Evolutionary conservation across 2,329 filamentous ascomycete species (phyloP).

Genomic region (Colletotrichum siamense): DNA sequence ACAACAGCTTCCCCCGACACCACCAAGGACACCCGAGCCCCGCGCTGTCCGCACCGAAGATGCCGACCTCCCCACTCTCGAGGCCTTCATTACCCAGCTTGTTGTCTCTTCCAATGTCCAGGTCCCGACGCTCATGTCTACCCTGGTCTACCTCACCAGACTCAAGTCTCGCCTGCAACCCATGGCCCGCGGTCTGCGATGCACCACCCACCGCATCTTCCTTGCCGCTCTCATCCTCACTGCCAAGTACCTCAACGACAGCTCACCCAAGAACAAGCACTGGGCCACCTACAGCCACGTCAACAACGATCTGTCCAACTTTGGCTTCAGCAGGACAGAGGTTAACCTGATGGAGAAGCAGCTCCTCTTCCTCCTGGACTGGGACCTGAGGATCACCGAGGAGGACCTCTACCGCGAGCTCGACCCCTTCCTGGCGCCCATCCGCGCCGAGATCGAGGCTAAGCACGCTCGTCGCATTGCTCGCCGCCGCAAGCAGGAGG

Average conservation of each 20-base stretch:
- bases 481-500: slow-evolving; percentile 52
- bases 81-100: slow-evolving; percentile 90
- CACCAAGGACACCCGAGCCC: slow-evolving; percentile 54
- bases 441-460: slow-evolving; percentile 66
- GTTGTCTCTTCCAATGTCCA: slow-evolving; percentile 95
- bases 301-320: slow-evolving; percentile 67
- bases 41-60: slow-evolving; percentile 51
- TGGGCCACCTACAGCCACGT: slow-evolving; percentile 94
- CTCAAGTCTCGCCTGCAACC: slow-evolving; percentile 86
- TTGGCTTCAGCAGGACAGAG: slow-evolving; percentile 92
- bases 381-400: slow-evolving; percentile 86
- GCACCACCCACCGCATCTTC: slow-evolving; percentile 98
- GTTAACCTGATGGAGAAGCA: slow-evolving; percentile 99
- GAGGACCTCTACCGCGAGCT: slow-evolving; percentile 88
- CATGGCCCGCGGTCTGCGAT: slow-evolving; percentile 94
- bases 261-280: slow-evolving; percentile 99
- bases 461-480: slow-evolving; percentile 56
- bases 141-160: slow-evolving; percentile 88
- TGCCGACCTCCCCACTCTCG: slow-evolving; percentile 75
- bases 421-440: slow-evolving; percentile 86
- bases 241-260: slow-evolving; percentile 98
- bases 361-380: slow-evolving; percentile 91
- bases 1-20: slow-evolving; percentile 49
- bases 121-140: slow-evolving; percentile 96
- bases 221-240: slow-evolving; percentile 84